Evolutionary conservation across 768 basidiomycete species (phyloP), one percentile per base, ranked within the genome.

Genomic region (Chalciporus chontae): DNA sequence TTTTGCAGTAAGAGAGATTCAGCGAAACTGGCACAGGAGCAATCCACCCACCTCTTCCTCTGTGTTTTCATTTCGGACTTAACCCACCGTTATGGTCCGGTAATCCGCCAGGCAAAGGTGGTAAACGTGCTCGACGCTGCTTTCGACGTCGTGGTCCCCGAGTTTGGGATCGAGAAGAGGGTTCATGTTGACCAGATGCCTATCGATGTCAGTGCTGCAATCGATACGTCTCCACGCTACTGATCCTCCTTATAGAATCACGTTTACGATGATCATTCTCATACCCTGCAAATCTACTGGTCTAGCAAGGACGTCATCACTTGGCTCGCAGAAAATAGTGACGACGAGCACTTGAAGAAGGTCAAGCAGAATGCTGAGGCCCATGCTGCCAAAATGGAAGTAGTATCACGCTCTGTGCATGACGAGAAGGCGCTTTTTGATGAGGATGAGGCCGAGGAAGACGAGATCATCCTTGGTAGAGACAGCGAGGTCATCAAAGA

Each of bases 101-200:
- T 99, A 51, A 73, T 97, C 52, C 89, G 96, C 53, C 87, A 90
- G 66, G 96, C 93, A n/a, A 87, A 84, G 59, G 95, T 99, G 51
- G 87, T 94, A 40, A 87, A 88, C 51, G 95, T 99, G 27, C 78
- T 97, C n/a, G 96, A 99, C 63, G 89, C 92, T 45, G 96, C 96
- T 1, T 98, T 97, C 60, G 96, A 99, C 63, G 95, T 99, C 24
- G 73, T 95, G 27, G 84, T 98, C 11, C 89, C 92, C 37, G 96
- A 98, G 68, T 98, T 98, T 64, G 92, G 95, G 27, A 97, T 99
- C 58, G 96, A 99, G 74, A 99, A 99, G 76, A 82, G 96, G 32
- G 94, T 98, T 3, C 96, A 98, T 61, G 91, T 94, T 37, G 96
- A 98, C 65, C 94, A 98, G 71, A 96, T 99, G 91, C 95, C 96